Conservation (phyloP, 2,329 filamentous ascomycete species). For the Fusarium bactridioides region DNA sequence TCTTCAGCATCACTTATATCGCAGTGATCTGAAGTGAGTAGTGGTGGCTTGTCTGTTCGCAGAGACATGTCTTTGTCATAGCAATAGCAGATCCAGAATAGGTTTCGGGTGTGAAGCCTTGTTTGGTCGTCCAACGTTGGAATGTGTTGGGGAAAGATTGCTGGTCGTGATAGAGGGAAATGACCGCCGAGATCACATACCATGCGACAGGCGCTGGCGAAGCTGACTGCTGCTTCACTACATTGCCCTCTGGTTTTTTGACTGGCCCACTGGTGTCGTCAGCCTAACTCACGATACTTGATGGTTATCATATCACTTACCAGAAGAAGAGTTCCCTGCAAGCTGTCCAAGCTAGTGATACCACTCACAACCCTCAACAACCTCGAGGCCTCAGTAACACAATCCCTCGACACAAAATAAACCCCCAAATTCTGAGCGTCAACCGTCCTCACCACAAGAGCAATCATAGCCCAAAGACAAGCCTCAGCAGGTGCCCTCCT, state of each 20-base stretch:
- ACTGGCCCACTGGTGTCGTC: not conserved
- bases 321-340: conserved; percentile 21
- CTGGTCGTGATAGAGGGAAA: conserved; percentile 5
- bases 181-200: conserved; percentile 23
- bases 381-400: conserved; percentile 1
- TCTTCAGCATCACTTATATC: conserved; percentile 20
- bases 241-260: conserved; percentile 19
- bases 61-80: conserved; percentile 16
- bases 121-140: conserved; percentile 14
- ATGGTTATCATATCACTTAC: not conserved
- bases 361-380: conserved; percentile 8
- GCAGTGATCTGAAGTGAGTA: conserved; percentile 14
- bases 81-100: conserved; percentile 26
- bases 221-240: conserved; percentile 15
- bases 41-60: conserved; percentile 5
- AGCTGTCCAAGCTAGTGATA: conserved; percentile 10
- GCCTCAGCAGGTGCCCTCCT: conserved; percentile 1
- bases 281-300: not conserved
- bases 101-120: not conserved
- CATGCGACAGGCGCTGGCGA: conserved; percentile 21
- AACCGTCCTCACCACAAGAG: conserved; percentile 5
- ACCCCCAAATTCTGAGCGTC: not conserved
- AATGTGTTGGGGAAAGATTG: conserved; percentile 18
- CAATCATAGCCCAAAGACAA: conserved; percentile 19
- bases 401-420: not conserved